Conservation (phyloP, 768 basidiomycete genomes). For the Lentinula detonsa region DNA sequence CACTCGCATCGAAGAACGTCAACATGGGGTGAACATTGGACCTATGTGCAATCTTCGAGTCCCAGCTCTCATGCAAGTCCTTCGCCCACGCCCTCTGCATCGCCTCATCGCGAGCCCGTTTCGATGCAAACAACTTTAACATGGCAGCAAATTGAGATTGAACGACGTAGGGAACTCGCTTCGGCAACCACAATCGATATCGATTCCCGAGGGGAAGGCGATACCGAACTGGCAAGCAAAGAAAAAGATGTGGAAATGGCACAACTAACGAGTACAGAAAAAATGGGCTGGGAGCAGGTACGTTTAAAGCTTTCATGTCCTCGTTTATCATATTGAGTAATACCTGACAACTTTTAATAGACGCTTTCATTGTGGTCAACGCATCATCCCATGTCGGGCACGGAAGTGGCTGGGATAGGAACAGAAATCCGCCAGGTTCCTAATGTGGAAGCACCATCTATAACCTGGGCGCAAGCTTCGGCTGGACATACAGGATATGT, state of each 20-base stretch:
- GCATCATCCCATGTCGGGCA: not conserved
- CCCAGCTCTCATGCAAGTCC: not conserved
- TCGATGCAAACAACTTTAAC: not conserved
- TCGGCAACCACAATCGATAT: not conserved
- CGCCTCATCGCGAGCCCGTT: not conserved
- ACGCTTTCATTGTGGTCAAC: not conserved
- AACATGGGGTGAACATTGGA: conserved; percentile 1
- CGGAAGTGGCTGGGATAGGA: not conserved
- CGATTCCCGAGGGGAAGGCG: not conserved
- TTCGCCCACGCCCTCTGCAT: not conserved
- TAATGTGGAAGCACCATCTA: not conserved
- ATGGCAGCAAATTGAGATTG: conserved; percentile 2
- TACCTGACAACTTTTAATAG: not conserved
- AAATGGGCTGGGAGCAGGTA: conserved; percentile 3
- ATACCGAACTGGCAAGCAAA: not conserved
- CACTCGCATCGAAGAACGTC: not conserved
- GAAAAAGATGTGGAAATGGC: not conserved
- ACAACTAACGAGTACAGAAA: not conserved
- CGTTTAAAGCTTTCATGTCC: not conserved
- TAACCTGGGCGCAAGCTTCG: not conserved
- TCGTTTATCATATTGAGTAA: not conserved
- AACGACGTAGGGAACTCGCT: not conserved
- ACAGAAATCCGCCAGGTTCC: not conserved
- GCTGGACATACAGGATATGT: not conserved
- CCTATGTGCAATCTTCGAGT: not conserved